phyloP scores from a whole-genome alignment of 1,139 yeast species.

The Saccharomycopsis hybrid region DNA sequence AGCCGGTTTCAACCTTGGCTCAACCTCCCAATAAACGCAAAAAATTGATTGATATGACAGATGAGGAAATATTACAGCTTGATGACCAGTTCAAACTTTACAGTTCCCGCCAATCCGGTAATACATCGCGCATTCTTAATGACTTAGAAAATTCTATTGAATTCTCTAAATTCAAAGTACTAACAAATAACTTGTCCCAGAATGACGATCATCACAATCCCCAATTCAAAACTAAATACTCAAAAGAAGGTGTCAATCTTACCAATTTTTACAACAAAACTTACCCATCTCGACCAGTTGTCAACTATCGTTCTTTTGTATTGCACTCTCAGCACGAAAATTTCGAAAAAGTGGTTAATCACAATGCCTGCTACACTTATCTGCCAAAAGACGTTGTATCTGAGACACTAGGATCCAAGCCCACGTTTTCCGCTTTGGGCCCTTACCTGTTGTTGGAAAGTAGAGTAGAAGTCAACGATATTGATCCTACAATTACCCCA shows the following conservation, averaged over 20 bases:
- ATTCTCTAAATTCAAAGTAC: conserved; percentile 15
- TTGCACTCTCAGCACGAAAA: conserved; percentile 17
- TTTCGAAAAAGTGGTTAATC: conserved; percentile 4
- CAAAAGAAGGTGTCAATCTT: conserved; percentile 20
- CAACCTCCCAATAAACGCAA: conserved; percentile 2
- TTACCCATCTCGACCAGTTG: conserved; percentile 18
- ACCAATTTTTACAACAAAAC: conserved; percentile 17
- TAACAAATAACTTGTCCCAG: conserved; percentile 1
- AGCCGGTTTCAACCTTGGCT: not conserved
- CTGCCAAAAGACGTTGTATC: conserved; percentile 8
- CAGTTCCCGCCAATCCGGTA: not conserved
- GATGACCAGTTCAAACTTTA: conserved; percentile 14
- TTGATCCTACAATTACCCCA: conserved; percentile 8
- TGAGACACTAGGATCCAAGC: not conserved
- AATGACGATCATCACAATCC: not conserved
- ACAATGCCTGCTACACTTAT: conserved; percentile 5
- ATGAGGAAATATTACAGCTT: conserved; percentile 20
- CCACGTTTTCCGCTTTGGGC: not conserved
- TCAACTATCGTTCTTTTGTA: conserved; percentile 18
- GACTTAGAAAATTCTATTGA: conserved; percentile 18
- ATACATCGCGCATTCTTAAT: not conserved
- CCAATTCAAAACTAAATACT: conserved; percentile 11
- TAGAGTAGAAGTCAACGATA: conserved; percentile 4
- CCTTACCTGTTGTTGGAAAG: conserved; percentile 1
- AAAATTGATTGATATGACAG: conserved; percentile 20